Base-by-base conservation (phyloP, 2,329 filamentous ascomycete species). In the Diaporthe citriasiana region DNA sequence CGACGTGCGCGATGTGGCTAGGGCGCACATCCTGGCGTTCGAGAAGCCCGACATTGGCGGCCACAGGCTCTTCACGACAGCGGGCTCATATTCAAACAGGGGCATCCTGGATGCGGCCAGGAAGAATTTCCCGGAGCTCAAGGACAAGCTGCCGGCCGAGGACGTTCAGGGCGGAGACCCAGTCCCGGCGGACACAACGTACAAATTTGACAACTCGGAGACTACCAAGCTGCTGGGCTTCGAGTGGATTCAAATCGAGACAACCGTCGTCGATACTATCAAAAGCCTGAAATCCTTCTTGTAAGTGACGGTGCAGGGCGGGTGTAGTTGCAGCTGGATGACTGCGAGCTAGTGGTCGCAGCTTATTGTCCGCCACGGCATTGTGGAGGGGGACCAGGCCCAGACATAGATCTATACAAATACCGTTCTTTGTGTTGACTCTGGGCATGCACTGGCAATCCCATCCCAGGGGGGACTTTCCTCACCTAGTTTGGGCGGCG, bases 201-300 rank as follows among this genome's bases (percentile, higher is more conserved):
- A 88, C 80, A 83, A 83, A 75, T 88, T 87, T 73, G 88, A 93
- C 79, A 93, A 91, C 79, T 85, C 85, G 68, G 86, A 86, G 79
- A 90, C 90, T 1, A 88, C 87, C 35, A 86, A 90, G 78, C 77
- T 92, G 60, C 81, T 94, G 74, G 91, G 90, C 0, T 86, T 93
- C 65, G 83, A 92, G 74, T 94, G 89, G 86, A 90, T 84, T 76
- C 81, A 83, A 5, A 78, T 94, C 45, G 91, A 94, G 81, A 86
- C 92, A 82, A 88, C 85, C 38, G 85, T 93, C 38, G 84, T 87
- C 8, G 93, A 94, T 79, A 87, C 91, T 9, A 87, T 93, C 25
- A 89, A 89, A 82, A 92, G 89, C 42, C 81, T 95, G 78, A 87
- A 93, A 81, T 80, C 79, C n/a, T 79, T 85, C n/a, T 79, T 80